These are phyloP conservation scores for Podospora conica DNA, from an alignment of 495 filamentous ascomycete species.

Conservation along the genomic window DNA sequence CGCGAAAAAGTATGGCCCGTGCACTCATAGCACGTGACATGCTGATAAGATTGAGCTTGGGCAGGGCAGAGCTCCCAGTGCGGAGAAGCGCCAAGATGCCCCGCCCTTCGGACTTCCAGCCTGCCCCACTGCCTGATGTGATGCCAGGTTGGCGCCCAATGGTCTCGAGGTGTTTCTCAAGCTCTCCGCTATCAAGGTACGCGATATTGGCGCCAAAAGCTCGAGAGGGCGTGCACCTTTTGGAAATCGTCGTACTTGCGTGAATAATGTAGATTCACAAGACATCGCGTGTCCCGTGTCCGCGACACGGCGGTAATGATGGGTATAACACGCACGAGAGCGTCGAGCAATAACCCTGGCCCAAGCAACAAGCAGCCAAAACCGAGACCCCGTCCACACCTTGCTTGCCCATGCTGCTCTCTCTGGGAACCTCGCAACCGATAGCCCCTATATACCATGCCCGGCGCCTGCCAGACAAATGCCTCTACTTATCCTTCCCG, in stretches of 20 bases:
- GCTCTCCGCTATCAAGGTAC: not conserved
- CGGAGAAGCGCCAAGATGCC: not conserved
- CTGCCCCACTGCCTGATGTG: too few relatives aligned
- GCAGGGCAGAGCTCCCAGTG: not conserved
- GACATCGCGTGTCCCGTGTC: too few relatives aligned
- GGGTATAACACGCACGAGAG: not conserved
- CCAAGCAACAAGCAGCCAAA: not conserved
- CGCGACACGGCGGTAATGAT: not conserved
- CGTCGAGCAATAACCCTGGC: not conserved
- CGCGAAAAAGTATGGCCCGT: not conserved
- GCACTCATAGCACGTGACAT: not conserved
- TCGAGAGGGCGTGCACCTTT: not conserved
- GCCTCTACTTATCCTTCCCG: slow-evolving; percentile 42
- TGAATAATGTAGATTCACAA: not conserved
- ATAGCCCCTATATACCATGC: slow-evolving; percentile 3
- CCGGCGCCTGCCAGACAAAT: not conserved
- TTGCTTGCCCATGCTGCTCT: not conserved
- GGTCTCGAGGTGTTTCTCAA: not conserved
- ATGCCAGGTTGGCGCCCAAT: not conserved
- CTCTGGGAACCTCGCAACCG: not conserved
- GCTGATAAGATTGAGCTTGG: not conserved
- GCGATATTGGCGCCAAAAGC: not conserved
- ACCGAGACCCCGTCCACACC: not conserved
- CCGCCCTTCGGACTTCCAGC: not conserved
- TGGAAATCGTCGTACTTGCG: not conserved